Percentiles rank a stretch among this genome's conserved stretches.
These are phyloP conservation scores for Fomitopsis schrenkii DNA, from an alignment of 1,284 basidiomycete genomes.

Conservation along the genomic window DNA sequence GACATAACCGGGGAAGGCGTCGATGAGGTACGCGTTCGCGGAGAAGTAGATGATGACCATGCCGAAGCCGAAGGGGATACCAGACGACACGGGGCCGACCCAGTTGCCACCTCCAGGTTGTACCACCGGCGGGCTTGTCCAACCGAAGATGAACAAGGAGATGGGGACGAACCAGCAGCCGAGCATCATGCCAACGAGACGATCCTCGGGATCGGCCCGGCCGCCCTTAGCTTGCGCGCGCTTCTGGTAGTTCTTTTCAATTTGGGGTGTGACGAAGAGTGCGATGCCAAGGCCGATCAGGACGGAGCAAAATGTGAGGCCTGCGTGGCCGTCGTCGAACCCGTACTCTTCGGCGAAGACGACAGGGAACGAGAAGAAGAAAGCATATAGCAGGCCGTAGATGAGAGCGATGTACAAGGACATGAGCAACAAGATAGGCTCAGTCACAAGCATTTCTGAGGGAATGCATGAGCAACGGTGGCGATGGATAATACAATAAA, in stretches of 20 bases:
- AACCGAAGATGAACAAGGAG: slow-evolving; percentile 40
- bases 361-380: slow-evolving; percentile 59
- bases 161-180: slow-evolving; percentile 44
- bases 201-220: slow-evolving; percentile 45
- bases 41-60: slow-evolving; percentile 27
- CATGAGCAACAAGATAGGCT: slow-evolving; percentile 65
- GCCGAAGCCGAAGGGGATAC: slow-evolving; percentile 47
- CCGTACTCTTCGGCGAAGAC: slow-evolving; percentile 44
- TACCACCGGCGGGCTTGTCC: slow-evolving; percentile 30
- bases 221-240: slow-evolving; percentile 38
- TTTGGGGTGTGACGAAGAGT: slow-evolving; percentile 39
- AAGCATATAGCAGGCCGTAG: slow-evolving; percentile 57
- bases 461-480: neutral
- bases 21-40: slow-evolving; percentile 51
- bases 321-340: slow-evolving; percentile 55
- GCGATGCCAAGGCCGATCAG: slow-evolving; percentile 61
- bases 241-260: slow-evolving; percentile 30
- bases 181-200: slow-evolving; percentile 42
- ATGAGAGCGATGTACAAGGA: slow-evolving; percentile 68
- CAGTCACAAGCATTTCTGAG: slow-evolving; percentile 52
- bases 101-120: slow-evolving; percentile 30
- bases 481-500: neutral
- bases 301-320: slow-evolving; percentile 71
- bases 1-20: slow-evolving; percentile 59
- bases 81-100: slow-evolving; percentile 43